These are phyloP conservation scores for Cutaneotrichosporon mucoides DNA, from an alignment of 1,284 basidiomycete genomes.

Conservation along the genomic window DNA sequence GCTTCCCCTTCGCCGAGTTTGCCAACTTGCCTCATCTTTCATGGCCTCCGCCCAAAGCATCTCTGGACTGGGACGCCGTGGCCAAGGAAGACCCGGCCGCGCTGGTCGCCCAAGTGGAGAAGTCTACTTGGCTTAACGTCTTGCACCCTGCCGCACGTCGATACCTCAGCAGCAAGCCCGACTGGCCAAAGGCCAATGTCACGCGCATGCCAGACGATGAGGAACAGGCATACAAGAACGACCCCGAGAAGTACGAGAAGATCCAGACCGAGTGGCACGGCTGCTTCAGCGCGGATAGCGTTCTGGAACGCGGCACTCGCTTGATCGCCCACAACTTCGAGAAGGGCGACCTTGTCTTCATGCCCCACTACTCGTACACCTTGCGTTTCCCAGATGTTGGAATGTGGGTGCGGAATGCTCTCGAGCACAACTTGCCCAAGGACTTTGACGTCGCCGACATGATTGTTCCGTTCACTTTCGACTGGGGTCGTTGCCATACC, in stretches of 20 bases:
- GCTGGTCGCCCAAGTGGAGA: conserved; percentile 20
- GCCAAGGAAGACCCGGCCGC: conserved; percentile 12
- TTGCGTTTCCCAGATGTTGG: conserved; percentile 5
- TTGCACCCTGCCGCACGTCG: conserved; percentile 29
- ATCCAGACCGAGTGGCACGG: conserved; percentile 22
- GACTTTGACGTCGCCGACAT: conserved; percentile 22
- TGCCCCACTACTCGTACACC: conserved; percentile 37
- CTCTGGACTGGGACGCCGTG: neutral
- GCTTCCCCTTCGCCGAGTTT: conserved; percentile 27
- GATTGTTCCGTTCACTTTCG: conserved; percentile 46
- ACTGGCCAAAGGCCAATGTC: conserved; percentile 22
- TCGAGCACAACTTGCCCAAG: conserved; percentile 20
- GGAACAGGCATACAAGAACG: conserved; percentile 11
- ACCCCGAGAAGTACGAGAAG: conserved; percentile 18
- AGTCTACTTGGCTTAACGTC: conserved; percentile 31
- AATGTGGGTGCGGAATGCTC: conserved; percentile 23
- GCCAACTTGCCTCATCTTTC: conserved; percentile 27
- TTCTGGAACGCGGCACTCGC: conserved; percentile 25
- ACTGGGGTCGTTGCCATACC: conserved; percentile 40
- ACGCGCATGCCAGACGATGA: conserved; percentile 19
- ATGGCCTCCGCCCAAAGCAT: conserved; percentile 16
- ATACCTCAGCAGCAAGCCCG: conserved; percentile 23
- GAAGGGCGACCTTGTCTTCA: conserved; percentile 36
- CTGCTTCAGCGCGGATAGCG: conserved; percentile 32
- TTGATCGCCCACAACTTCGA: conserved; percentile 21